Evolutionary conservation across 352 stramenopile genomes (phyloP), one percentile per base, ranked within the genome.

Genomic region (Phytophthora lateralis): DNA sequence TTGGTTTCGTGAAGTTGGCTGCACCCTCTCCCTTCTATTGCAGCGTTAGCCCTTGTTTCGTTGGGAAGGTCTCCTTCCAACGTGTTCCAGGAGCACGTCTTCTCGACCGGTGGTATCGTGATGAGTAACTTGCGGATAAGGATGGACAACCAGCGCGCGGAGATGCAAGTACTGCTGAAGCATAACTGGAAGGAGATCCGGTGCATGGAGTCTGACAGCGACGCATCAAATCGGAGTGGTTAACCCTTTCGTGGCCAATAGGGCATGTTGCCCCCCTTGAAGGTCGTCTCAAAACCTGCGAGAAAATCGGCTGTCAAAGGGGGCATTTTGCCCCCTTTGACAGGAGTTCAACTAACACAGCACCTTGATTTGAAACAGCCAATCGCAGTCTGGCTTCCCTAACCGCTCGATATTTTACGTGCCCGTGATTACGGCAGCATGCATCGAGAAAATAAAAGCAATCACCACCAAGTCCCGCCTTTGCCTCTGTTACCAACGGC

Each of bases 381-480:
- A 43, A 24, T 43, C 1, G 37, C 17, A 14, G 24, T 43, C n/a
- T 43, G 17, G 14, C 3, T 21, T 43, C 2, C 37, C 8, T 21
- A 43, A 10, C 15, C 37, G 6, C 17, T 43, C 10, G 10, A 37
- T 15, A 37, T 15, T 15, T 15, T 37, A 37, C 32, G 9, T 24
- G 21, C 44, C 3, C 32, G 47, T 45, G 47, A 44, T 55, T 55
- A 32, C 47, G 47, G 35, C 47, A 45, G 11, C 47, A 55, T 10
- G 15, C 21, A 26, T 32, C 10, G 14, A 4, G n/a, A n/a, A 35
- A 30, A 30, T n/a, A 11, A 55, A 29, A 24, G 44, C 47, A 30
- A 26, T 24, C 14, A 26, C 44, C 11, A 14, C 3, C 6, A 24
- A 24, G 47, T 34, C 17, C 47, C 14, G 21, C 12, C 24, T 32